Percentiles rank a stretch among this genome's conserved stretches.
These are phyloP conservation scores for Conticribra guillardii DNA, from an alignment of 108 stramenopile genomes.

Conservation along the genomic window DNA sequence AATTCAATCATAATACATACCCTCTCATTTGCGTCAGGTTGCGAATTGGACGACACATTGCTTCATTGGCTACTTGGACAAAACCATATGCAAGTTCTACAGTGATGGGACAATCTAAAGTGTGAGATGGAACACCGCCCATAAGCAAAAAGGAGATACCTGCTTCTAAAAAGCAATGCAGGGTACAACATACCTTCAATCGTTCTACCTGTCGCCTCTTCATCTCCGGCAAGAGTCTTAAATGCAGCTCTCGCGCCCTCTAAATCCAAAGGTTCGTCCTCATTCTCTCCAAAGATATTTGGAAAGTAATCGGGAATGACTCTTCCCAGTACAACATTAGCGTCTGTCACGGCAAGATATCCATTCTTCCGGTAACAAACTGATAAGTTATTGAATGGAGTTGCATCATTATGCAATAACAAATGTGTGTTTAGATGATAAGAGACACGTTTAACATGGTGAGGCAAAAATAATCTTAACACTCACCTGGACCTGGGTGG, in stretches of 20 bases:
- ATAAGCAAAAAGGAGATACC: not conserved
- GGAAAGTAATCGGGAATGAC: conserved; percentile 94
- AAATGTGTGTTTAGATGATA: no score
- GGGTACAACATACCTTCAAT: conserved; percentile 38
- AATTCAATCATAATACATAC: no score
- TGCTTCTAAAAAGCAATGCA: no score
- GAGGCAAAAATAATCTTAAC: no score
- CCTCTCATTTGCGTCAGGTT: conserved; percentile 98
- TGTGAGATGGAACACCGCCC: not conserved
- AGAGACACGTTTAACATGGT: no score
- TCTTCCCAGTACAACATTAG: conserved; percentile 95
- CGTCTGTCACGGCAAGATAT: conserved; percentile 97
- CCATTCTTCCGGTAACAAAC: conserved; percentile 98
- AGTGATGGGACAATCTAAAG: not conserved
- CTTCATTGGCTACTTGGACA: conserved; percentile 98
- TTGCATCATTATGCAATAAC: no score
- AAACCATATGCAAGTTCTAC: conserved; percentile 95
- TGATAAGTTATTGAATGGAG: no score
- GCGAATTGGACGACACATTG: conserved; percentile 99
- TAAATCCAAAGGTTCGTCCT: conserved; percentile 94
- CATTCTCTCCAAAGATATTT: conserved; percentile 95
- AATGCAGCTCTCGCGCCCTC: conserved; percentile 89
- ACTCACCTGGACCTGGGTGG: conserved; percentile 98
- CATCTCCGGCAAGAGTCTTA: conserved; percentile 66
- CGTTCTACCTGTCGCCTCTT: conserved; percentile 65